Base-by-base conservation (phyloP, 495 filamentous ascomycete genomes). In the Mytilinidion resinicola region DNA sequence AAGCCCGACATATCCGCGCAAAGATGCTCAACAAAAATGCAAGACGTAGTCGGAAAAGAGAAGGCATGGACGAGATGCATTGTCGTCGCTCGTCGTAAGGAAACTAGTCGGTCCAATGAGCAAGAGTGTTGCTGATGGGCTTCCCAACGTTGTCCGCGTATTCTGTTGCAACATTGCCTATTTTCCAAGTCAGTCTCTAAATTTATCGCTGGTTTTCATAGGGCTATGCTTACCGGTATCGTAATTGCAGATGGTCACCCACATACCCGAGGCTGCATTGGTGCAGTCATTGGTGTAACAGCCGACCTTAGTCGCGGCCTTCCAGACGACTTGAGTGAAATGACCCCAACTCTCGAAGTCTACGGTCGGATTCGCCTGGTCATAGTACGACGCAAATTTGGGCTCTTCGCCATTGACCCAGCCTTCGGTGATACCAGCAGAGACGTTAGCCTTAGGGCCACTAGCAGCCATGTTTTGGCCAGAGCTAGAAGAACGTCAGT, bases 281-380 rank as follows among this genome's bases (percentile, higher is more conserved):
- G 15, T 11, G 70, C 86, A 89, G 33, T 71, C 64, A 6, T 81
- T 71, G 34, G 84, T 81, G 51, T 78, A 80, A 72, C 93, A 98
- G 60, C 89, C 93, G 38, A 97, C 77, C 37, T 79, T 66, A 14
- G 72, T 82, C 51, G 87, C 86, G 7, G 38, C 68, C 70, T 85
- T 84, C 93, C 93, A 98, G 38, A 97, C 81, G 21, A 96, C 77
- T 76, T 96, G 90, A n/a, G 87, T 82, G 77, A 89, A 89, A 72
- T 98, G 92, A 56, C 91, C 90, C 83, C 85, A 93, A 35, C 67
- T 55, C 36, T 85, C 75, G 72, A 91, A 89, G 70, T 80, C 70
- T 60, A 79, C 69, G 62, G 66, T 59, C 37, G 79, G 78, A 60
- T 59, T 69, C 46, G 70, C 65, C 53, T 72, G 36, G 34, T 76